These are phyloP conservation scores for Paraurostyla sp. DNA, from an alignment of 73 alveolate genomes.

Conservation along the genomic window DNA sequence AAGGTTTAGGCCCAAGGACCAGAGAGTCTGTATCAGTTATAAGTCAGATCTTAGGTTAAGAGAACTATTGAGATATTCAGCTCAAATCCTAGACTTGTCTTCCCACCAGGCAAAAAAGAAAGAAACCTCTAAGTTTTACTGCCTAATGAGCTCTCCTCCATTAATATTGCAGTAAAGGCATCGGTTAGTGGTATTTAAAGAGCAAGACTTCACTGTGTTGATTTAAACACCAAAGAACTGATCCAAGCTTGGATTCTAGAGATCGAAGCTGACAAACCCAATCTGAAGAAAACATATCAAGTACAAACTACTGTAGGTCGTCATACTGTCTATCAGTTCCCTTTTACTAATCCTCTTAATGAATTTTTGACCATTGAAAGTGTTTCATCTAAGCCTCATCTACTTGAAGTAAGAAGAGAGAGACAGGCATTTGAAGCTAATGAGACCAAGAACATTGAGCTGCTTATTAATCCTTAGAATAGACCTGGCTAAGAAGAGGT, in stretches of 20 bases:
- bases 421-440: conserved; percentile 40
- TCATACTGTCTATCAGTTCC: conserved; percentile 55
- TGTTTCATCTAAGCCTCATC: conserved; percentile 64
- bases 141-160: conserved; percentile 10
- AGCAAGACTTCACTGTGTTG: conserved; percentile 73
- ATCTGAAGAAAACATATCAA: conserved; percentile 48
- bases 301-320: conserved; percentile 34
- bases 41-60: conserved; percentile 46
- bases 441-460: conserved; percentile 57
- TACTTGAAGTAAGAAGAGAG: conserved; percentile 53
- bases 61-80: conserved; percentile 63
- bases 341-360: conserved; percentile 58
- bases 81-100: conserved; percentile 65
- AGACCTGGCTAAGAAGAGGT: conserved; percentile 49
- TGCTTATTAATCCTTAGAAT: conserved; percentile 57
- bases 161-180: conserved; percentile 64
- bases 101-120: conserved; percentile 69
- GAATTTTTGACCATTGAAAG: conserved; percentile 64
- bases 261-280: conserved; percentile 72
- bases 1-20: conserved; percentile 65
- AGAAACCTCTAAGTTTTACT: conserved; percentile 24
- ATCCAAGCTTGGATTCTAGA: conserved; percentile 69
- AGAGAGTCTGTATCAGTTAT: conserved; percentile 20
- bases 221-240: conserved; percentile 60
- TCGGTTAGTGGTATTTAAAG: conserved; percentile 8